Conservation (phyloP, 2,329 filamentous ascomycete species). For the Aureobasidium sp. region DNA sequence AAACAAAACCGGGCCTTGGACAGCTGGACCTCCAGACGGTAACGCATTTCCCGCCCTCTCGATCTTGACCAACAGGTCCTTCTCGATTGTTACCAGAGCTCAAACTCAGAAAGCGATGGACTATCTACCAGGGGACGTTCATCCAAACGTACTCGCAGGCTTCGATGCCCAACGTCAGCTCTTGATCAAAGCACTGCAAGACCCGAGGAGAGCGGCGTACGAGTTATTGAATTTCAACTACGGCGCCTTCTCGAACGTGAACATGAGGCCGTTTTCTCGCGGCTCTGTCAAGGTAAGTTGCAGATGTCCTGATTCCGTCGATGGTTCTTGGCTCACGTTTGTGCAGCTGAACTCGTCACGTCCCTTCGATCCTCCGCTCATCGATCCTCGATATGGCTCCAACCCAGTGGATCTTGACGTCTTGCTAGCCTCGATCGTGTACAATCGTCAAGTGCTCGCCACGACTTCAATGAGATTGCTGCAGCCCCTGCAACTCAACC, state of each 20-base stretch:
- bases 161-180: slow-evolving; percentile 19
- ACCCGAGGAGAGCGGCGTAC: slow-evolving; percentile 19
- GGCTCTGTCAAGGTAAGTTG: slow-evolving; percentile 27
- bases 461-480: slow-evolving; percentile 18
- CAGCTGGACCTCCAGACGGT: slow-evolving; percentile 18
- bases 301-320: not conserved
- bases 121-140: slow-evolving; percentile 16
- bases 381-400: slow-evolving; percentile 38
- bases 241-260: slow-evolving; percentile 23
- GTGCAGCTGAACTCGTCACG: slow-evolving; percentile 28
- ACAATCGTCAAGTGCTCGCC: slow-evolving; percentile 21
- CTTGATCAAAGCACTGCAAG: slow-evolving; percentile 18
- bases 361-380: slow-evolving; percentile 30
- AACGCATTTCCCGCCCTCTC: slow-evolving; percentile 23
- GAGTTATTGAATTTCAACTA: slow-evolving; percentile 26
- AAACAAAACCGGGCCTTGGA: slow-evolving; percentile 22
- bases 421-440: slow-evolving; percentile 21
- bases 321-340: not conserved
- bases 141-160: slow-evolving; percentile 19
- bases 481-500: slow-evolving; percentile 17
- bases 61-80: slow-evolving; percentile 15
- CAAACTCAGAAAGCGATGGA: slow-evolving; percentile 16
- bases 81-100: slow-evolving; percentile 15
- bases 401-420: slow-evolving; percentile 32
- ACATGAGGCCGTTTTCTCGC: slow-evolving; percentile 37